Evolutionary conservation across 495 filamentous ascomycete genomes (phyloP).

Genomic region (Penicillium herquei): DNA sequence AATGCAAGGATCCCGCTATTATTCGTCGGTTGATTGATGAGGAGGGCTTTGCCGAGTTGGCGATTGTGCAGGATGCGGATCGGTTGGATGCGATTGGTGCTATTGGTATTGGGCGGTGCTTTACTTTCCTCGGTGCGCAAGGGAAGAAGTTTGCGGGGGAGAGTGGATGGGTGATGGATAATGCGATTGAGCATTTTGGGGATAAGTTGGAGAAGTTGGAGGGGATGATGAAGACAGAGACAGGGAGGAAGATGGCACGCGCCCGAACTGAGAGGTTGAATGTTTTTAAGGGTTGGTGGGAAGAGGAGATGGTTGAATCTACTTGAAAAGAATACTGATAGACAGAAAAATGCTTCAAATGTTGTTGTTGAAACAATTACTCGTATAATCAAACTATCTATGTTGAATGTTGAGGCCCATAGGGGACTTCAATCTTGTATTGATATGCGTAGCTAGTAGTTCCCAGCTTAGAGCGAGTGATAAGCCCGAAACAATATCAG

Average conservation of each 20-base stretch:
- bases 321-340: not conserved
- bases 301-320: constrained; percentile 53
- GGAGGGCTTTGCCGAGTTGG: constrained; percentile 65
- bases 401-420: constrained; percentile 8
- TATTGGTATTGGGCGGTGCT: constrained; percentile 74
- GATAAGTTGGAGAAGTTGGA: constrained; percentile 76
- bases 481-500: not conserved
- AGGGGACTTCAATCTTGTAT: not conserved
- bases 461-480: constrained; percentile 10
- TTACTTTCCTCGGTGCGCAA: constrained; percentile 72
- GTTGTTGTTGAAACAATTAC: no score
- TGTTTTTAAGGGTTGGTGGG: constrained; percentile 70
- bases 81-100: constrained; percentile 85
- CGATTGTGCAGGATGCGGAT: constrained; percentile 87
- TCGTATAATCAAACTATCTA: not conserved
- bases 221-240: constrained; percentile 79
- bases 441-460: constrained; percentile 3
- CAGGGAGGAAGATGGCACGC: constrained; percentile 64
- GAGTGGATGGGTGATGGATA: constrained; percentile 54
- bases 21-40: constrained; percentile 52
- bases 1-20: constrained; percentile 56
- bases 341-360: no score
- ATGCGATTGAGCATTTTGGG: constrained; percentile 69
- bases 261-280: constrained; percentile 62
- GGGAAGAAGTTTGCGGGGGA: constrained; percentile 29